phyloP scores from a whole-genome alignment of 2,329 filamentous ascomycete species.

The Neopestalotiopsis sp. region DNA sequence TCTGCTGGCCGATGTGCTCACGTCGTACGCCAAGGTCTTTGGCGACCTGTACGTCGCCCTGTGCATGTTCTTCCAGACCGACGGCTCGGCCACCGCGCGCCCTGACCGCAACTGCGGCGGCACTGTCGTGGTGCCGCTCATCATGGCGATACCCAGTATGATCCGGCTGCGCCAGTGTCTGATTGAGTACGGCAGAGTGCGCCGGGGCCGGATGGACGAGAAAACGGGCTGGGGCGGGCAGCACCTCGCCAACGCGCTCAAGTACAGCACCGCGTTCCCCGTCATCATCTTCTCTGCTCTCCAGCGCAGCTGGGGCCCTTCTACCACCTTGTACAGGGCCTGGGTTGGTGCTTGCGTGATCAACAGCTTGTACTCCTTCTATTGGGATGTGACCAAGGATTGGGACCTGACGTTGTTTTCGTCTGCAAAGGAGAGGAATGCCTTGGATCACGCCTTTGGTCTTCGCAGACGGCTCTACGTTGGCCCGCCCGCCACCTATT shows the following conservation, averaged over 20 bases:
- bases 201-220: constrained; percentile 58
- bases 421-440: constrained; percentile 57
- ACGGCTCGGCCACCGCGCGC: constrained; percentile 75
- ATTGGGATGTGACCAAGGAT: constrained; percentile 96
- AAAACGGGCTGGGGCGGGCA: constrained; percentile 76
- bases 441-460: constrained; percentile 74
- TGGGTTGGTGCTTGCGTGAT: constrained; percentile 78
- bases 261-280: constrained; percentile 93
- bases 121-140: constrained; percentile 77
- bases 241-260: constrained; percentile 90
- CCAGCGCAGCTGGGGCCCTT: constrained; percentile 62
- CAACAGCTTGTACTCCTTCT: constrained; percentile 95
- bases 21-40: constrained; percentile 90
- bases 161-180: constrained; percentile 93
- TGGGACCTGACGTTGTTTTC: constrained; percentile 92
- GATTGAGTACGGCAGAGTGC: constrained; percentile 81
- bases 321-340: constrained; percentile 52
- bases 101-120: constrained; percentile 86
- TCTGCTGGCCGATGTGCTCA: constrained; percentile 89
- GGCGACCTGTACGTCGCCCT: constrained; percentile 87
- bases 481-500: constrained; percentile 76
- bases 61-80: constrained; percentile 85
- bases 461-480: constrained; percentile 78
- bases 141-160: constrained; percentile 81
- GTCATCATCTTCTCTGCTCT: constrained; percentile 82